Percentiles rank a stretch among this genome's conserved stretches.
These are phyloP conservation scores for Lipomyces anomalus DNA, from an alignment of 805 yeast genomes.

Conservation along the genomic window DNA sequence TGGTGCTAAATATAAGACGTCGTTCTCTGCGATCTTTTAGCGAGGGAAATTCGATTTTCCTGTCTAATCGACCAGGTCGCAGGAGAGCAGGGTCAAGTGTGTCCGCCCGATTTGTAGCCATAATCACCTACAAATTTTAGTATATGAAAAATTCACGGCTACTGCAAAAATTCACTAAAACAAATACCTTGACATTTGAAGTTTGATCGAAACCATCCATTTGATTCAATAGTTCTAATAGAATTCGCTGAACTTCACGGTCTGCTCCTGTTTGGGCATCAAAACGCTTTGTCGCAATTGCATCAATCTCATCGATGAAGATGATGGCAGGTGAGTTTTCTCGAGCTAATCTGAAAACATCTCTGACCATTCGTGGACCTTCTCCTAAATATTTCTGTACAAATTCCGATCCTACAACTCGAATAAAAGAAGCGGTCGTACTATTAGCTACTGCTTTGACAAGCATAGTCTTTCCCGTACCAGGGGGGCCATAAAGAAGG, in stretches of 20 bases:
- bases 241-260: conserved; percentile 96
- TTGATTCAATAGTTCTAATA: conserved; percentile 91
- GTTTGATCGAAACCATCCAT: conserved; percentile 99
- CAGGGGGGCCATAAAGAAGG: conserved; percentile 97
- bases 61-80: conserved; percentile 97
- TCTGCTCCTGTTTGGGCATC: conserved; percentile 99
- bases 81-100: conserved; percentile 96
- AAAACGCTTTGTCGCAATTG: conserved; percentile 97
- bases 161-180: neutral
- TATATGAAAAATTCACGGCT: no score
- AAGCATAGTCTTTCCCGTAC: conserved; percentile 98
- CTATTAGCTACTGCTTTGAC: conserved; percentile 98
- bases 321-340: conserved; percentile 96
- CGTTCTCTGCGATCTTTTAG: conserved; percentile 96
- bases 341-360: conserved; percentile 92
- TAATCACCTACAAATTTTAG: conserved; percentile 65
- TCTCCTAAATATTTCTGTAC: conserved; percentile 98
- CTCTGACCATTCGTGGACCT: conserved; percentile 99
- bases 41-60: conserved; percentile 96
- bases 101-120: conserved; percentile 99
- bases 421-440: conserved; percentile 90
- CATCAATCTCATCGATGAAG: conserved; percentile 97
- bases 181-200: conserved; percentile 72
- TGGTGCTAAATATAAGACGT: conserved; percentile 89
- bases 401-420: conserved; percentile 96